Evolutionary conservation across 768 basidiomycete genomes (phyloP).

Genomic region (Butyriboletus loyo): DNA sequence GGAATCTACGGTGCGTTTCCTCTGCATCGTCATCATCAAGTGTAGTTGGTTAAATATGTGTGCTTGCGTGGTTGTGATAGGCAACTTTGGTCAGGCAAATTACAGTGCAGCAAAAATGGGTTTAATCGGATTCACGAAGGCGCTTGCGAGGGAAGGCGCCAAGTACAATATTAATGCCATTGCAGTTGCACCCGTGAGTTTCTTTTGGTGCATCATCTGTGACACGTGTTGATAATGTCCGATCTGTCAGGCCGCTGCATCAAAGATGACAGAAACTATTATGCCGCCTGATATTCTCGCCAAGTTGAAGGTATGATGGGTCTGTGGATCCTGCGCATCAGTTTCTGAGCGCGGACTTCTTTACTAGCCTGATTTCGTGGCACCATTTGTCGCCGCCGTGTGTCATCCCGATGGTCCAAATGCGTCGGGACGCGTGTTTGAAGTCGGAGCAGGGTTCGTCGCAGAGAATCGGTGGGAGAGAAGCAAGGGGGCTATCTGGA

Average conservation of each 20-base stretch:
- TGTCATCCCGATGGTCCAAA: constrained; percentile 82
- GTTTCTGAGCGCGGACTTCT: background rate
- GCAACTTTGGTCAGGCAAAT: constrained; percentile 96
- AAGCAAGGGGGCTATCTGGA: constrained; percentile 83
- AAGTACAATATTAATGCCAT: constrained; percentile 88
- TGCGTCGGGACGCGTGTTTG: constrained; percentile 80
- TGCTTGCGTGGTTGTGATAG: constrained; percentile 32
- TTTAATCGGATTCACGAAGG: constrained; percentile 87
- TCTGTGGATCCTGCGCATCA: background rate
- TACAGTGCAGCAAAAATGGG: constrained; percentile 99
- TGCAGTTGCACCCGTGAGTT: constrained; percentile 83
- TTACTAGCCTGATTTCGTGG: constrained; percentile 76
- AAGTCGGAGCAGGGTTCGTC: constrained; percentile 89
- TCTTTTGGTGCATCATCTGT: background rate
- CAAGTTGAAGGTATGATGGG: constrained; percentile 61
- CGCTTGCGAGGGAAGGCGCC: constrained; percentile 86
- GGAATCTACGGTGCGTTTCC: constrained; percentile 75
- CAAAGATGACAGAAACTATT: constrained; percentile 91
- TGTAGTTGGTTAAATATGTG: background rate
- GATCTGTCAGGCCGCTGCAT: constrained; percentile 71
- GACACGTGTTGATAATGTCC: background rate
- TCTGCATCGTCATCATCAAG: background rate
- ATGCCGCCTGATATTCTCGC: constrained; percentile 93
- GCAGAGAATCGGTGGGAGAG: constrained; percentile 94
- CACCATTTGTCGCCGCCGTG: constrained; percentile 86